Base-by-base conservation (phyloP, 163 green algal genomes). In the Scenedesmus sp. region DNA sequence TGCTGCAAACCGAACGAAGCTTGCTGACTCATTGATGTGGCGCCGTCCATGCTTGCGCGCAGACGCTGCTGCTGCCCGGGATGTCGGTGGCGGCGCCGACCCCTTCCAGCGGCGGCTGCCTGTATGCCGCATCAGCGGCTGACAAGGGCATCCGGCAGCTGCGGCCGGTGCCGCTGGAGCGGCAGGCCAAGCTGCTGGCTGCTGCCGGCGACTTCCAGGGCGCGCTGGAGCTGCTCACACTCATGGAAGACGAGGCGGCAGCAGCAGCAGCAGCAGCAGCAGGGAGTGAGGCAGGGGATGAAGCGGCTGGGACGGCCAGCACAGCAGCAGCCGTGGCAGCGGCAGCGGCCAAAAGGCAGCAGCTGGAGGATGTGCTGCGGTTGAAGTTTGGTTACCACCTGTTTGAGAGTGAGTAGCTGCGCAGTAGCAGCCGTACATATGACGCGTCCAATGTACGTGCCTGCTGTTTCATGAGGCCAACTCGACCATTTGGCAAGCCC, bases 181-280 rank as follows among this genome's bases (percentile, higher is more conserved):
- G 90, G 80, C 95, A 98, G 86, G 95, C 96, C 0, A 43, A 83
- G 78, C 89, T 90, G 49, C 90, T 97, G 81, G 95, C 96, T 18
- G 83, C 80, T 30, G 43, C 92, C 4, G 93, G 92, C 0, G 95
- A 97, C 68, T 96, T 96, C 88, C 79, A 89, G 22, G 95, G 96
- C 65, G 95, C 95, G 0, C 93, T 97, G 65, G 92, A 94, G 6
- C 85, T 95, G 37, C 79, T 89, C n/a, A 92, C 89, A 10, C 84
- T 93, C 0, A 61, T 97, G 35, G 86, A 93, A 12, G 93, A 94
- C 5, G 86, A 92, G 0, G 24, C 89, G 49, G 42, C 61, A 68
- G 79, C 43, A 37, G 81, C 37, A 24, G 33, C 56, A 44, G 86
- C 51, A 26, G 44, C 51, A 26, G 59, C 43, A n/a, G 61, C 81